Percentiles rank a stretch among this genome's conserved stretches.
Conservation (phyloP, 441 rosid species). For the Populus hybrid region DNA sequence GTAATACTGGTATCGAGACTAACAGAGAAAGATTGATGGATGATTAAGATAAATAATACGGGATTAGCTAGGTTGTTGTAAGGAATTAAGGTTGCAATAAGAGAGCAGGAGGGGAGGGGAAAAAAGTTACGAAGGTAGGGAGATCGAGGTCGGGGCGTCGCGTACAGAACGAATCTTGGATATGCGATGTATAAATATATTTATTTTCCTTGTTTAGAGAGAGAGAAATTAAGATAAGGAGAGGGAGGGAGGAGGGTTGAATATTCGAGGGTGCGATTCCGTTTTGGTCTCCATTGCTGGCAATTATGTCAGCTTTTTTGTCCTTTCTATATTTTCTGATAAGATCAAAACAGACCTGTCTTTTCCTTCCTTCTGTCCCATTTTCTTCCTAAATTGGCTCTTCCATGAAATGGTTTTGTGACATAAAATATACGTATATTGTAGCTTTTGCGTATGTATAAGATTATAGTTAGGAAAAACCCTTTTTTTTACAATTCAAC, state of each 20-base stretch:
- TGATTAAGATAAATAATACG: background rate
- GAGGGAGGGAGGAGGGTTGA: constrained; percentile 24
- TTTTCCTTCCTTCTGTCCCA: background rate
- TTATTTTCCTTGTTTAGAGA: background rate
- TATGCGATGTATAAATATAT: constrained; percentile 2
- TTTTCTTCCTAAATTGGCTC: background rate
- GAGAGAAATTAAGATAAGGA: background rate
- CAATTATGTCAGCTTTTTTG: constrained; percentile 29
- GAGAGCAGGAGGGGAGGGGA: background rate
- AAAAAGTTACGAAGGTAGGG: background rate
- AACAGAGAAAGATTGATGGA: background rate
- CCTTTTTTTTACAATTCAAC: too few species aligned
- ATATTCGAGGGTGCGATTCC: constrained; percentile 66
- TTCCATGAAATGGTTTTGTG: background rate
- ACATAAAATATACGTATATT: too few species aligned
- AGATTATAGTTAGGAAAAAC: background rate
- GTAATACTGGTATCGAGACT: background rate
- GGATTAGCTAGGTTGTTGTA: background rate
- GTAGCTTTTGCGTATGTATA: too few species aligned
- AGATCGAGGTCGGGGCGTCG: constrained; percentile 84
- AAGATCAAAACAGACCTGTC: constrained; percentile 32
- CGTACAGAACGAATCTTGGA: constrained; percentile 64
- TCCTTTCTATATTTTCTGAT: constrained; percentile 28
- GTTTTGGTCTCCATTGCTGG: constrained; percentile 38
- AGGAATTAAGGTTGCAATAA: background rate